Base-by-base conservation (phyloP, 2,329 filamentous ascomycete genomes). In the Pestalotiopsis sp. region DNA sequence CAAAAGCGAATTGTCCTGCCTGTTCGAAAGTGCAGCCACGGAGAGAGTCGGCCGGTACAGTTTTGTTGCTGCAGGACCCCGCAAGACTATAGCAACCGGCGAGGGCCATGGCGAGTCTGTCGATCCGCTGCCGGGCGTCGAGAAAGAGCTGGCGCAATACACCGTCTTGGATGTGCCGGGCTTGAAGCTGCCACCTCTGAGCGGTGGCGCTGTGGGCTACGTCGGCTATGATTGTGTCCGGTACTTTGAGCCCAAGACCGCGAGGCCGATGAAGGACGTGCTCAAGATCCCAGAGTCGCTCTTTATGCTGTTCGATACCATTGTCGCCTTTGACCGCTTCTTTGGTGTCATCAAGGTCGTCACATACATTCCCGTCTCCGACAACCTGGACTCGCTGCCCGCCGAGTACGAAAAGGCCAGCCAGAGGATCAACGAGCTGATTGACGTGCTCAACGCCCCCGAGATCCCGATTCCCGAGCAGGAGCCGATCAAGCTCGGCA, bases 231-330 rank as follows among this genome's bases (percentile, higher is more conserved):
- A 99, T 79, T 99, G 96, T 80, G 93, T 99, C 75, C 91, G 92
- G 77, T 98, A 98, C 82, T 99, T 99, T 75, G 96, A 99, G 85
- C 96, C 96, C 70, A 97, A 95, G 86, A 98, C 96, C n/a, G 91
- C 91, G 31, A 89, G 94, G 64, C 90, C 93, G 2, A 90, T 98
- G 85, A 92, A 96, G 81, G 96, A 99, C 81, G 88, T 97, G 38
- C 87, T 98, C 25, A 84, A 92, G 70, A 93, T 98, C 57, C 96
- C 96, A 0, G 96, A 99, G 85, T 95, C 93, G 69, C 85, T 98
- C 38, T 98, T 99, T 80, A 98, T 98, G 93, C 87, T 99, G 14
- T 98, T 94, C 80, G 93, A 98, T 79, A 98, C 95, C 56, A 92
- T 98, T 70, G 87, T 99, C 36, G 95, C 95, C 11, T 94, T 98